Base-by-base conservation (phyloP, 2,329 filamentous ascomycete genomes). In the Aspergillus sp. region DNA sequence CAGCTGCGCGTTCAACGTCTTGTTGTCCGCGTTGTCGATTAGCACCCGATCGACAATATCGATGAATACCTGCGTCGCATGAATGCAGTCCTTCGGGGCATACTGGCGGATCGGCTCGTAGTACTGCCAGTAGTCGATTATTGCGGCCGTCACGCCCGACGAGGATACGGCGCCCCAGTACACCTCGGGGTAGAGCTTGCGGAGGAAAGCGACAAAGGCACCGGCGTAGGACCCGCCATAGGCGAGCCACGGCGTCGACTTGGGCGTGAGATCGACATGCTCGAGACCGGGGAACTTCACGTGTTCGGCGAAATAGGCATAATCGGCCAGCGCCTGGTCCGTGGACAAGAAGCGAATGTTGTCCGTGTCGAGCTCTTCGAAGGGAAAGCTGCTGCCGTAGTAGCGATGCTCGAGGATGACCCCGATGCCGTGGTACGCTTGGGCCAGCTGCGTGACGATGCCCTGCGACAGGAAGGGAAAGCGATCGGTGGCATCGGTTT, bases 221-320 rank as follows among this genome's bases (percentile, higher is more conserved):
- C 92, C 92, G 0, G 91, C 90, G 69, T 96, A 96, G 0, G 89
- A 92, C 1, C 91, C 91, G 1, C 92, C 92, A 62, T 96, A 96
- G 0, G 86, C 86, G 59, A 96, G 88, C 77, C 88, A 95, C 0
- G 91, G 85, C 0, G 86, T 87, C 2, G 79, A 81, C 0, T 84
- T 78, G 0, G 90, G 84, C 0, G 85, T 91, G 42, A 95, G 76
- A 63, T 92, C 83, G 24, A 83, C 69, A 62, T 90, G 75, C 69
- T 90, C 87, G 5, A 92, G 75, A 0, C 90, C 90, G 0, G 85
- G 80, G 61, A 93, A 92, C 54, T 85, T 79, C 46, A 92, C 82
- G 64, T 95, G 84, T 61, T 85, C 76, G 0, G 91, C 90, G 75
- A 96, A 96, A 75, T 91, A 96, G 2, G 87, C 90, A 49, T 88